Percentiles rank a stretch among this genome's conserved stretches.
Conservation (phyloP, 176 grass and related monocot species). For the Oryza longistaminata region DNA sequence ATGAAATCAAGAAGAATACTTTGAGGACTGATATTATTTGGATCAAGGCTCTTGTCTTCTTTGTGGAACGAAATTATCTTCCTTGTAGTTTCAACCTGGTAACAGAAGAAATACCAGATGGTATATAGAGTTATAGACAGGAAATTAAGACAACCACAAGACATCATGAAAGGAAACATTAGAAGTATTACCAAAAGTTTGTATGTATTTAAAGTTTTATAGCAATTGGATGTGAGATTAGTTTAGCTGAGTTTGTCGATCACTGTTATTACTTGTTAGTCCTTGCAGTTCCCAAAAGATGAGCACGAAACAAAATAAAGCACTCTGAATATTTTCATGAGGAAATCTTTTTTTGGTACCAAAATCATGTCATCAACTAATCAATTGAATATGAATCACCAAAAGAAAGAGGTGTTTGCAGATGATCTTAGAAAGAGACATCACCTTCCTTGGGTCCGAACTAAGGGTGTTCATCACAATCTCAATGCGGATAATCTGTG, state of each 20-base stretch:
- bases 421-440: conserved; percentile 29
- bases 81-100: conserved; percentile 86
- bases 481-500: conserved; percentile 93
- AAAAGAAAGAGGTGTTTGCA: not conserved
- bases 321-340: conserved; percentile 26
- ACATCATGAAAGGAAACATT: conserved; percentile 25
- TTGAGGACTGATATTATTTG: conserved; percentile 76
- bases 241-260: conserved; percentile 13
- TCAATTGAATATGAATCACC: not conserved
- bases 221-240: conserved; percentile 27
- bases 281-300: conserved; percentile 20
- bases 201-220: conserved; percentile 28
- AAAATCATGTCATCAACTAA: conserved; percentile 29
- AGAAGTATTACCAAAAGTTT: not conserved
- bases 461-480: conserved; percentile 85
- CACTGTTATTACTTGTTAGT: not conserved
- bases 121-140: not conserved
- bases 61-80: conserved; percentile 99
- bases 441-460: conserved; percentile 87
- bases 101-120: conserved; percentile 38
- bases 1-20: conserved; percentile 98
- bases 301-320: conserved; percentile 1
- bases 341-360: conserved; percentile 5
- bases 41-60: conserved; percentile 89
- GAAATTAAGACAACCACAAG: conserved; percentile 20